These are phyloP conservation scores for Centella asiatica DNA, from an alignment of 129 eudicot genomes.

Conservation along the genomic window DNA sequence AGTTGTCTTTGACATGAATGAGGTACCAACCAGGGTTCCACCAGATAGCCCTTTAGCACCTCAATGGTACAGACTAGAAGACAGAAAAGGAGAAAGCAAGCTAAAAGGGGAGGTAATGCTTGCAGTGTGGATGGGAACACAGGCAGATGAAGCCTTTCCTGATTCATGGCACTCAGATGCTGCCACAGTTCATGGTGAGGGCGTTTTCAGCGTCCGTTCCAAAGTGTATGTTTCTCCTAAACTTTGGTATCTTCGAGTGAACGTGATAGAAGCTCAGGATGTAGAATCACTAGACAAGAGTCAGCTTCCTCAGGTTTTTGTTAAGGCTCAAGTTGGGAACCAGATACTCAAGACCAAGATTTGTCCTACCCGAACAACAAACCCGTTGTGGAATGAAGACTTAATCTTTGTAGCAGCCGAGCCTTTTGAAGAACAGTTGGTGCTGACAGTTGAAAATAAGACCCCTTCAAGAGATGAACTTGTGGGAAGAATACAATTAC, in stretches of 20 bases:
- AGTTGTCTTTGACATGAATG: constrained; percentile 43
- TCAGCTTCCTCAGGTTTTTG: constrained; percentile 65
- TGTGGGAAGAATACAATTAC: constrained; percentile 49
- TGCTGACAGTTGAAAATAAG: constrained; percentile 62
- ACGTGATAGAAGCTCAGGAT: constrained; percentile 76
- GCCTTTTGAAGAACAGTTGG: constrained; percentile 79
- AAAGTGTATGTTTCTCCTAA: constrained; percentile 63
- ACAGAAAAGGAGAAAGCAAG: constrained; percentile 32
- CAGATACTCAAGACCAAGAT: constrained; percentile 58
- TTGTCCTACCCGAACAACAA: constrained; percentile 45
- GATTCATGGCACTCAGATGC: constrained; percentile 74
- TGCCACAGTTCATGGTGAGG: constrained; percentile 59
- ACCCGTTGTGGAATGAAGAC: constrained; percentile 88
- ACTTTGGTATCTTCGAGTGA: constrained; percentile 60
- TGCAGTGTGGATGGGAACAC: constrained; percentile 68
- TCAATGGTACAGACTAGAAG: constrained; percentile 59
- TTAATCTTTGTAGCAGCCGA: constrained; percentile 83
- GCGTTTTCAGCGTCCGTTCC: constrained; percentile 41
- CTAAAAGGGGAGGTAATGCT: constrained; percentile 47
- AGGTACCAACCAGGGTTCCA: constrained; percentile 56
- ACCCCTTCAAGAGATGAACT: constrained; percentile 59
- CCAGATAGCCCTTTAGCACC: constrained; percentile 68
- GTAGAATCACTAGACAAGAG: constrained; percentile 57
- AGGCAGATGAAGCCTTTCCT: constrained; percentile 60
- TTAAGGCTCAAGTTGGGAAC: constrained; percentile 70